Evolutionary conservation across 140 eudicot species (phyloP), one percentile per base, ranked within the genome.

Genomic region (Senecio squalidus): DNA sequence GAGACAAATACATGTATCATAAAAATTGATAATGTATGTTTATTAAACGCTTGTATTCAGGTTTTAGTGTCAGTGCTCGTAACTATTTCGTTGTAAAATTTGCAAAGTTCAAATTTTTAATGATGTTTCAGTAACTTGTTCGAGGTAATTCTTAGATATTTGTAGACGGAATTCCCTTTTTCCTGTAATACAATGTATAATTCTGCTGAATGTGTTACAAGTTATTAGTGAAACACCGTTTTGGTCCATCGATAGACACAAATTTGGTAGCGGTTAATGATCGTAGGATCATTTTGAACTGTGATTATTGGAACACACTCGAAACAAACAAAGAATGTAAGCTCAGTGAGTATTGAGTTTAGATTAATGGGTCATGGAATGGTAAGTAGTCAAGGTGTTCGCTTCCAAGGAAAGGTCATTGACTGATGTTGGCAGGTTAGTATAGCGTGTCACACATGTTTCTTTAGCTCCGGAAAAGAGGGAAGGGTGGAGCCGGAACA

Each of bases 1-100:
- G 81, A 84, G 14, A n/a, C 11, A 58, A 46, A 64, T 46, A 43
- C 1, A 40, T 36, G 60, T 34, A 26, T 10, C n/a, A 4, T 60
- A 27, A 55, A 9, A 56, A 23, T 33, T 30, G 47, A 43, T 22
- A n/a, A 45, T 67, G 73, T 56, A 67, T 9, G 55, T 62, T 26
- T 62, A 62, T 27, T 44, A 22, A 20, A 30, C 43, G 11, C 27
- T 29, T n/a, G 4, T 46, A 47, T 46, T 18, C 28, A 11, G 30
- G 57, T 46, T 62, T 43, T 13, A 24, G 50, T 15, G 39, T 11
- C 4, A 3, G 39, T 27, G 23, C 31, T 8, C 13, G 1, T 40
- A n/a, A 59, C 25, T 5, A 38, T 38, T 60, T 60, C 6, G 15
- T 40, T 11, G n/a, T 41, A 4, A 9, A 9, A 40, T 1, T 5